Percentiles rank a stretch among this genome's conserved stretches.
phyloP scores from a whole-genome alignment of 257 asterid species.

The Jacaranda copaia region DNA sequence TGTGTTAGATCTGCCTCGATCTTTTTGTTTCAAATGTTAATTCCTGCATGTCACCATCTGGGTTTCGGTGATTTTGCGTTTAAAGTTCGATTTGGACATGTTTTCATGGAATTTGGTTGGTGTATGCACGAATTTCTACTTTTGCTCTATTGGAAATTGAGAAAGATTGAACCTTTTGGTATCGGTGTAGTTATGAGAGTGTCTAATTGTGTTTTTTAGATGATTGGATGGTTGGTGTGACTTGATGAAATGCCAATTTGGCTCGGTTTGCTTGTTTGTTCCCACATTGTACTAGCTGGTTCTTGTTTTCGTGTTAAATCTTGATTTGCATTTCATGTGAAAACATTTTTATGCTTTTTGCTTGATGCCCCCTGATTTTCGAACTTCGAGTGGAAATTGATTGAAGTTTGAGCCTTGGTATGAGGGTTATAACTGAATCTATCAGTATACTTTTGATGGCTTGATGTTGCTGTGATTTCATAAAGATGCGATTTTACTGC shows the following conservation, averaged over 20 bases:
- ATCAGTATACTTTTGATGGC: neutral
- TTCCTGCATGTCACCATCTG: neutral
- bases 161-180: slow-evolving; percentile 6
- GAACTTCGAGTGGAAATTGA: slow-evolving; percentile 5
- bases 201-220: neutral
- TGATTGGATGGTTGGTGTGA: neutral
- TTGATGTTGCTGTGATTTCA: neutral
- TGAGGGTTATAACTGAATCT: neutral
- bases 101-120: slow-evolving; percentile 15
- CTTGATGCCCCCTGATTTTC: neutral
- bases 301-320: slow-evolving; percentile 17
- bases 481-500: slow-evolving; percentile 28
- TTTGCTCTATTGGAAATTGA: slow-evolving; percentile 19
- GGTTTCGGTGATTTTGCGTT: slow-evolving; percentile 14
- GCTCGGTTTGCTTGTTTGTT: slow-evolving; percentile 31
- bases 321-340: slow-evolving; percentile 9
- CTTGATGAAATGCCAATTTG: slow-evolving; percentile 24
- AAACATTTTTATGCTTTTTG: slow-evolving; percentile 1
- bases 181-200: neutral
- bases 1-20: slow-evolving; percentile 45
- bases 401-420: slow-evolving; percentile 15
- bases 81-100: slow-evolving; percentile 20
- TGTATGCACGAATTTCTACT: neutral
- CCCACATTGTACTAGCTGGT: neutral
- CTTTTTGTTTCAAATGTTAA: slow-evolving; percentile 31